Conservation (phyloP, 75 land plant genomes). For the Adiantum capillusveneris region DNA sequence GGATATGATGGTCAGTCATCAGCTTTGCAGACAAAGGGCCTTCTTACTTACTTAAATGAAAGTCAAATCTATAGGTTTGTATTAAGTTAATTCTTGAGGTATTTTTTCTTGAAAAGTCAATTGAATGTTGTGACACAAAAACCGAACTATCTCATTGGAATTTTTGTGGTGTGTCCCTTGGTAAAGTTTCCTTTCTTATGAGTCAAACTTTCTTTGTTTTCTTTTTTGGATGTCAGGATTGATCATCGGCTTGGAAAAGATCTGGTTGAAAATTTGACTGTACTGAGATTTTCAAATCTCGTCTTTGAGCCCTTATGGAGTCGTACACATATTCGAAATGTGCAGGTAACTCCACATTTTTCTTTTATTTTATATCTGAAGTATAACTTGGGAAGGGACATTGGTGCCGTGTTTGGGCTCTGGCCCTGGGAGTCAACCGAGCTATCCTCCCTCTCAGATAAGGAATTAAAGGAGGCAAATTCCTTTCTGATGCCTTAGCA, state of each 20-base stretch:
- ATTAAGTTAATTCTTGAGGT: neutral
- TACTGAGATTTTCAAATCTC: slow-evolving; percentile 79
- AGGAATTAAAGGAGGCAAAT: too few species aligned
- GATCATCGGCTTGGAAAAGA: slow-evolving; percentile 89
- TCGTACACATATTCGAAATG: slow-evolving; percentile 62
- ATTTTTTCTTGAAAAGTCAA: too few species aligned
- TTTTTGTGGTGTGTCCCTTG: too few species aligned
- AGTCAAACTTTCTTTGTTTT: neutral
- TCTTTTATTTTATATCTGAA: too few species aligned
- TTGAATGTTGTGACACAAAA: too few species aligned
- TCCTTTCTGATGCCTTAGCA: too few species aligned
- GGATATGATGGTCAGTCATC: slow-evolving; percentile 64
- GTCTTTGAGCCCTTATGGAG: slow-evolving; percentile 86
- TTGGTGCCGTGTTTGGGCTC: too few species aligned
- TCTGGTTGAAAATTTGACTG: slow-evolving; percentile 76
- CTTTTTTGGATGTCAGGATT: slow-evolving; percentile 35
- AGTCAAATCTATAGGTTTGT: slow-evolving; percentile 63
- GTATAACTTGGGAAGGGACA: too few species aligned
- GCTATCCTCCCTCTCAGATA: too few species aligned
- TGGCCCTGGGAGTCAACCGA: too few species aligned
- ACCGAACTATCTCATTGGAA: too few species aligned
- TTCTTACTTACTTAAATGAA: slow-evolving; percentile 45
- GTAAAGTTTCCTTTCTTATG: neutral
- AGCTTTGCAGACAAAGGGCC: slow-evolving; percentile 39
- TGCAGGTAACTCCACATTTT: slow-evolving; percentile 67